Evolutionary conservation across 2,329 filamentous ascomycete genomes (phyloP).

Genomic region (Penicillium sp.): DNA sequence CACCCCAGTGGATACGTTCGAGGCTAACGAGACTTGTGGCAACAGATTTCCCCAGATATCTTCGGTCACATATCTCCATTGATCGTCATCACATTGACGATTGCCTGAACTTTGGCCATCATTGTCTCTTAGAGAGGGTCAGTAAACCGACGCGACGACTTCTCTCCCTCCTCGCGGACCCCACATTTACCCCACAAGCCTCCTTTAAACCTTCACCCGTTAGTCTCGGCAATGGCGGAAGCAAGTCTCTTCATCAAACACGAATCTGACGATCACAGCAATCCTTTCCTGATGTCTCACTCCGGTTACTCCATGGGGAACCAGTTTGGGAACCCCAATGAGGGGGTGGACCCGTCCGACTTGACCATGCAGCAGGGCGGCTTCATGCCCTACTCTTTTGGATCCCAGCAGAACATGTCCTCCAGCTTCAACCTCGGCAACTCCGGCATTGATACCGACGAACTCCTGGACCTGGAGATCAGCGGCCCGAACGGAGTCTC

Average conservation of each 20-base stretch:
- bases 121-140: conserved; percentile 18
- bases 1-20: conserved; percentile 2
- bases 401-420: conserved; percentile 61
- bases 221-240: conserved; percentile 48
- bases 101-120: conserved; percentile 11
- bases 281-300: conserved; percentile 50
- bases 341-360: conserved; percentile 78
- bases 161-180: conserved; percentile 11
- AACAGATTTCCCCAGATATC: conserved; percentile 7
- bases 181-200: conserved; percentile 10
- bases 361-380: conserved; percentile 63
- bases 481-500: conserved; percentile 40
- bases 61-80: conserved; percentile 7
- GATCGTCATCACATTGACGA: conserved; percentile 11
- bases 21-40: conserved; percentile 10
- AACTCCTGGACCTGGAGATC: conserved; percentile 67
- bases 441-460: conserved; percentile 80
- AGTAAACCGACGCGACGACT: conserved; percentile 15
- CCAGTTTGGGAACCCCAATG: conserved; percentile 55
- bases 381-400: conserved; percentile 58
- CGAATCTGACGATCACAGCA: conserved; percentile 63
- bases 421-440: conserved; percentile 74
- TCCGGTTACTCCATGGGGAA: conserved; percentile 53
- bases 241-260: conserved; percentile 65
- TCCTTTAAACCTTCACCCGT: conserved; percentile 5